Evolutionary conservation across 106 monocot genomes (phyloP), one percentile per base, ranked within the genome.

Genomic region (Hemerocallis citrina): DNA sequence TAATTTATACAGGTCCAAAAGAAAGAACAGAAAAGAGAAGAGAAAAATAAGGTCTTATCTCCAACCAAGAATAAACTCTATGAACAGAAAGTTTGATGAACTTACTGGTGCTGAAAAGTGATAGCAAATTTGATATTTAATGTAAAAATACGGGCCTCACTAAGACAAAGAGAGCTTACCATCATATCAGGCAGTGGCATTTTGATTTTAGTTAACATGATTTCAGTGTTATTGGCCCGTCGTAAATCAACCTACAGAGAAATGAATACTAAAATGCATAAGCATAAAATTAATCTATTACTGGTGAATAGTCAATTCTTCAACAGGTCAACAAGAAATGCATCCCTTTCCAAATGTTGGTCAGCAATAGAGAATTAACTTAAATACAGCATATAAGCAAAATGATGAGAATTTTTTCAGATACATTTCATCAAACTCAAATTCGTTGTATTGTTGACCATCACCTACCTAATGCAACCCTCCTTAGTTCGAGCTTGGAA

Each of bases 141-240:
- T 36, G 0, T 35, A 57, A 36, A 57, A 21, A 21, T 35, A 17
- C 17, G 19, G 9, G 35, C 20, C 1, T 54, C 16, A 13, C 54
- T 1, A 57, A 57, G 9, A 30, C 1, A n/a, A 44, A 31, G 21
- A 29, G 24, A 44, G 17, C 44, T 62, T 85, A 93, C 93, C 93
- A 93, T 85, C 81, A 93, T 88, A 79, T 93, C 93, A 55, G 84
- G 59, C 42, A 93, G 68, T 36, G 93, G 93, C 84, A 93, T 93
- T 68, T 93, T 93, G 62, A 93, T 81, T 82, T 88, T 93, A 54
- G 92, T 88, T 27, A 93, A 71, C 92, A 93, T 93, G 58, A 93
- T 93, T 74, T 88, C 92, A 48, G 84, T 79, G 54, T 93, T 93
- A 68, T 88, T 93, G 17, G 88, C 92, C 38, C 88, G 75, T 59